These are phyloP conservation scores for Gentiana straminea DNA, from an alignment of 257 asterid genomes.

Conservation along the genomic window DNA sequence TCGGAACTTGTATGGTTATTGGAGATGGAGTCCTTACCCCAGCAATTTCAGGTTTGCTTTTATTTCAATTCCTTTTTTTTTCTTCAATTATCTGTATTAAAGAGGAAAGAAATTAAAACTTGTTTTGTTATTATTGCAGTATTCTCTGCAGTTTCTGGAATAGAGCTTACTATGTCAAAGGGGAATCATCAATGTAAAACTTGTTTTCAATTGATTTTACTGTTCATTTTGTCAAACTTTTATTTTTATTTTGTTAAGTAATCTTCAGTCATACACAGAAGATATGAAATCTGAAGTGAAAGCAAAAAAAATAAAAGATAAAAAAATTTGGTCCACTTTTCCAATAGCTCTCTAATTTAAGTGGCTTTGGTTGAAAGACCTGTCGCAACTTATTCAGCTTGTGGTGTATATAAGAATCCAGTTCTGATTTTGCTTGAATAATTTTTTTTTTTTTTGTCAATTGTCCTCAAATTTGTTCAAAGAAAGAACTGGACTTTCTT, in stretches of 20 bases:
- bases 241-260: background rate
- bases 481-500: too few species aligned
- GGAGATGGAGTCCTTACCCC: constrained; percentile 98
- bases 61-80: background rate
- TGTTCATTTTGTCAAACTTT: background rate
- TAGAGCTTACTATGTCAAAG: constrained; percentile 76
- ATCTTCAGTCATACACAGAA: background rate
- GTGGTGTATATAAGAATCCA: too few species aligned
- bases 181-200: constrained; percentile 84
- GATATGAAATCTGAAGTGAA: background rate
- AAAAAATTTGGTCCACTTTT: background rate
- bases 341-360: too few species aligned
- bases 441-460: too few species aligned
- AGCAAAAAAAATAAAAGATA: too few species aligned
- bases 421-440: too few species aligned
- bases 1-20: constrained; percentile 96
- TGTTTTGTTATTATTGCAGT: constrained; percentile 40
- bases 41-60: constrained; percentile 68
- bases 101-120: background rate
- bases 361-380: too few species aligned
- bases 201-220: constrained; percentile 2
- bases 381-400: too few species aligned
- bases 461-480: too few species aligned
- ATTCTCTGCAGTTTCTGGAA: constrained; percentile 95
- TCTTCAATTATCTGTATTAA: background rate